Percentiles rank a stretch among this genome's conserved stretches.
Conservation (phyloP, 257 asterid genomes). For the Petunia secreta region DNA sequence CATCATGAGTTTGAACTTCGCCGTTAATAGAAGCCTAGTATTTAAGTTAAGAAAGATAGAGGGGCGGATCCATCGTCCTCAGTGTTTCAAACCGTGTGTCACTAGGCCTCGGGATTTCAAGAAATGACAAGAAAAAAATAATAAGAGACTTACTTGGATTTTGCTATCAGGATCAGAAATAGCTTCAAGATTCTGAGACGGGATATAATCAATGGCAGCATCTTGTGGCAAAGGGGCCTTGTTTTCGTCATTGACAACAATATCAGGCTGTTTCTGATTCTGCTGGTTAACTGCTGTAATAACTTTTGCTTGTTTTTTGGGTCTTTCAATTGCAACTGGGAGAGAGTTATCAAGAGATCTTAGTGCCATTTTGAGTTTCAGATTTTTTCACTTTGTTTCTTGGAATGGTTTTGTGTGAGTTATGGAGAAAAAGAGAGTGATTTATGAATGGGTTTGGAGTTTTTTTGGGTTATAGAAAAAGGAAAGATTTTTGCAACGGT, state of each 20-base stretch:
- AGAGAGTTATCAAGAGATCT: constrained; percentile 80
- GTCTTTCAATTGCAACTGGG: constrained; percentile 65
- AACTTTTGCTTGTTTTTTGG: constrained; percentile 73
- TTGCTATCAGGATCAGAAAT: constrained; percentile 62
- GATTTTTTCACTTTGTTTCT: neutral
- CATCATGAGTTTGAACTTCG: too few species aligned
- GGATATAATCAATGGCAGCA: constrained; percentile 69
- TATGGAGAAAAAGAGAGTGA: constrained; percentile 27
- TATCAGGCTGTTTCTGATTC: constrained; percentile 48
- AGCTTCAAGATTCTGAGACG: constrained; percentile 66
- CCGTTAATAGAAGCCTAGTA: too few species aligned
- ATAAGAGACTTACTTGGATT: constrained; percentile 52
- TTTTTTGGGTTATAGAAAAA: constrained; percentile 30
- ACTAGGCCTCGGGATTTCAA: too few species aligned
- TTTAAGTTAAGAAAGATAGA: too few species aligned
- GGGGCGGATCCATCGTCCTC: too few species aligned
- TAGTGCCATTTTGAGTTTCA: constrained; percentile 64
- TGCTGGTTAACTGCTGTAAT: constrained; percentile 22
- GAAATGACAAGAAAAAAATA: neutral
- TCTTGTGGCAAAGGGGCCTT: constrained; percentile 57
- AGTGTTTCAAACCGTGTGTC: too few species aligned
- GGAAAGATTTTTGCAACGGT: constrained; percentile 62
- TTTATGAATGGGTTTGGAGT: constrained; percentile 33
- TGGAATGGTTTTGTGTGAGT: constrained; percentile 27
- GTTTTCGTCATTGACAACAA: constrained; percentile 74